These are phyloP conservation scores for Oehlia diaphana DNA, from an alignment of 192 early-diverging fungal genomes.

Conservation along the genomic window DNA sequence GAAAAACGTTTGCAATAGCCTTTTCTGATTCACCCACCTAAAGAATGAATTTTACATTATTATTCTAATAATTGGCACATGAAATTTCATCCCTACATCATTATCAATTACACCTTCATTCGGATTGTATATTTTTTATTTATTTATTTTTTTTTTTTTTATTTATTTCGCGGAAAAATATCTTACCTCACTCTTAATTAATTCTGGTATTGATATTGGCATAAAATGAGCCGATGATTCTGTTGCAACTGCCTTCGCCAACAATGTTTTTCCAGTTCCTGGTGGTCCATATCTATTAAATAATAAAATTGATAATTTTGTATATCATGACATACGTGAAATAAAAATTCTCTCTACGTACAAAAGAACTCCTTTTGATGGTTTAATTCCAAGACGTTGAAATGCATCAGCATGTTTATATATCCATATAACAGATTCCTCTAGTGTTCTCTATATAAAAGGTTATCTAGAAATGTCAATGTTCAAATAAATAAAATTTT, in stretches of 20 bases:
- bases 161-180: not conserved
- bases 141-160: too few relatives aligned
- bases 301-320: not conserved
- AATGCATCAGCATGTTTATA: conserved; percentile 66
- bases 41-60: not conserved
- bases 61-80: too few relatives aligned
- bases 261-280: conserved; percentile 90
- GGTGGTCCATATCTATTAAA: conserved; percentile 70
- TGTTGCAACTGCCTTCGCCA: conserved; percentile 81
- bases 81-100: too few relatives aligned
- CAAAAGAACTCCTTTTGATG: conserved; percentile 81
- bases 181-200: conserved; percentile 82
- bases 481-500: not conserved
- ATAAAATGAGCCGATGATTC: conserved; percentile 84
- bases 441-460: conserved; percentile 52
- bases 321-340: not conserved
- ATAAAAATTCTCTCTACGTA: conserved; percentile 34
- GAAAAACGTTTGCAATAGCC: conserved; percentile 74
- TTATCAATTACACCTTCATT: not conserved
- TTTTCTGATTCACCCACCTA: conserved; percentile 94
- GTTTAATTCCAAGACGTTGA: conserved; percentile 63
- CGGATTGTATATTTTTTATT: too few relatives aligned
- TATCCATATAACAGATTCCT: conserved; percentile 82
- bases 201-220: conserved; percentile 70
- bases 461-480: not conserved